Evolutionary conservation across 129 eudicot genomes (phyloP).

Genomic region (Daucus carota): DNA sequence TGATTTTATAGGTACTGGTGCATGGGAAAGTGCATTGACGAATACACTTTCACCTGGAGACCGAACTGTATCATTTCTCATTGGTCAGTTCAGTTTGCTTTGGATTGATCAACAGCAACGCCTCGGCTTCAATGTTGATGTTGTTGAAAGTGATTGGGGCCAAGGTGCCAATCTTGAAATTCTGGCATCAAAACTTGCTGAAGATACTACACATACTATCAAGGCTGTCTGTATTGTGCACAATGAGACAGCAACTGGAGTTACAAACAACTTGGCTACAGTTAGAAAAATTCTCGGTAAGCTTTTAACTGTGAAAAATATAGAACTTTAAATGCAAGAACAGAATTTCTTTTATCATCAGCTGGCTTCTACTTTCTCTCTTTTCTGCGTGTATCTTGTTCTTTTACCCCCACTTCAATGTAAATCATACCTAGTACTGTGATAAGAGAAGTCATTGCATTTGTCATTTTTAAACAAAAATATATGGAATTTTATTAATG

Average conservation of each 20-base stretch:
- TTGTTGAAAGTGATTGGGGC: slow-evolving; percentile 97
- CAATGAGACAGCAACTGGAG: slow-evolving; percentile 99
- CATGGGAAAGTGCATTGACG: slow-evolving; percentile 99
- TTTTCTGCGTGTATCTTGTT: neutral
- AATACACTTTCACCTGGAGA: slow-evolving; percentile 98
- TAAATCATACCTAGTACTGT: neutral
- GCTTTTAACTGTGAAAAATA: neutral
- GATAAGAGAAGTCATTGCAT: neutral
- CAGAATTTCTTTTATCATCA: neutral
- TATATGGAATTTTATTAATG: too few relatives aligned
- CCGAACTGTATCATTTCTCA: slow-evolving; percentile 78
- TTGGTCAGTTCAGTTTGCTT: slow-evolving; percentile 96
- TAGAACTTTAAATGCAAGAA: neutral
- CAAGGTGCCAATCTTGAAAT: slow-evolving; percentile 79
- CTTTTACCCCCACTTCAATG: neutral
- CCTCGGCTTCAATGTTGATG: slow-evolving; percentile 80
- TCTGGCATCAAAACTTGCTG: slow-evolving; percentile 79
- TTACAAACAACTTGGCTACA: slow-evolving; percentile 93
- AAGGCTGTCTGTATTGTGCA: slow-evolving; percentile 97
- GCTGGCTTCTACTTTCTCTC: neutral
- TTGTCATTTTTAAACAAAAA: neutral
- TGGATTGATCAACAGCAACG: slow-evolving; percentile 99
- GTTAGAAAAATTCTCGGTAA: slow-evolving; percentile 92
- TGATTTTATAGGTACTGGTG: slow-evolving; percentile 74
- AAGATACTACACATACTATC: slow-evolving; percentile 70